Evolutionary conservation across 495 filamentous ascomycete genomes (phyloP).

Genomic region (Haplographium delicatum): DNA sequence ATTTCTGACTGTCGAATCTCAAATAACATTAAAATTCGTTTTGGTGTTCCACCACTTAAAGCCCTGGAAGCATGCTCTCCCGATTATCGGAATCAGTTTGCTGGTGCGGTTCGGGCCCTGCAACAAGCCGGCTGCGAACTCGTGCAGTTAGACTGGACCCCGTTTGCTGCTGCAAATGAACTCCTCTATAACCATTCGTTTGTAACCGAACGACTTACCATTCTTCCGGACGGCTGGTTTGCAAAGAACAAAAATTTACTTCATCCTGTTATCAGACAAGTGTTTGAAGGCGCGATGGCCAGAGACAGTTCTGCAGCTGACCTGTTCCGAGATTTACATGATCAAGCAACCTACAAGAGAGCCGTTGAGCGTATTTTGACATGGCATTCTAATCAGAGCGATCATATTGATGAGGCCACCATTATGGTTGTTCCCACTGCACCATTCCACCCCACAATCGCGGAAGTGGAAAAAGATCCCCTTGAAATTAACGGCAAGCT

Average conservation of each 20-base stretch:
- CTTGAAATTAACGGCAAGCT: slow-evolving; percentile 47
- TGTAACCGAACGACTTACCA: slow-evolving; percentile 47
- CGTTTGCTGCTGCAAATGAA: slow-evolving; percentile 50
- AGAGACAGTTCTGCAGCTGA: slow-evolving; percentile 44
- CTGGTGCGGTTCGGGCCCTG: slow-evolving; percentile 35
- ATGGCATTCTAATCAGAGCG: slow-evolving; percentile 15
- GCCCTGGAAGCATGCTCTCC: slow-evolving; percentile 42
- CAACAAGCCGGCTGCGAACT: slow-evolving; percentile 42
- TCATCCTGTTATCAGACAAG: slow-evolving; percentile 49
- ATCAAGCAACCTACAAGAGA: slow-evolving; percentile 38
- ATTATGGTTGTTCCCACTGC: slow-evolving; percentile 57
- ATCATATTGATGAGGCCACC: slow-evolving; percentile 37
- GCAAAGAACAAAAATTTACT: slow-evolving; percentile 27
- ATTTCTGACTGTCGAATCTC: not conserved
- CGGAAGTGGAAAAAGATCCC: slow-evolving; percentile 50
- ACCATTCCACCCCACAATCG: slow-evolving; percentile 52
- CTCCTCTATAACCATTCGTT: slow-evolving; percentile 53
- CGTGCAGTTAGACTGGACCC: slow-evolving; percentile 44
- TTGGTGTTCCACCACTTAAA: slow-evolving; percentile 45
- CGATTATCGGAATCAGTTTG: slow-evolving; percentile 40
- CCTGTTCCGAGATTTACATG: slow-evolving; percentile 47
- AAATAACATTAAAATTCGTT: slow-evolving; percentile 36
- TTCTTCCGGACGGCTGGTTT: slow-evolving; percentile 22
- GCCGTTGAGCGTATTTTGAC: slow-evolving; percentile 35
- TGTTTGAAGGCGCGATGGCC: slow-evolving; percentile 42